phyloP scores from a whole-genome alignment of 441 rosid genomes.

The Adansonia madagascariensis region DNA sequence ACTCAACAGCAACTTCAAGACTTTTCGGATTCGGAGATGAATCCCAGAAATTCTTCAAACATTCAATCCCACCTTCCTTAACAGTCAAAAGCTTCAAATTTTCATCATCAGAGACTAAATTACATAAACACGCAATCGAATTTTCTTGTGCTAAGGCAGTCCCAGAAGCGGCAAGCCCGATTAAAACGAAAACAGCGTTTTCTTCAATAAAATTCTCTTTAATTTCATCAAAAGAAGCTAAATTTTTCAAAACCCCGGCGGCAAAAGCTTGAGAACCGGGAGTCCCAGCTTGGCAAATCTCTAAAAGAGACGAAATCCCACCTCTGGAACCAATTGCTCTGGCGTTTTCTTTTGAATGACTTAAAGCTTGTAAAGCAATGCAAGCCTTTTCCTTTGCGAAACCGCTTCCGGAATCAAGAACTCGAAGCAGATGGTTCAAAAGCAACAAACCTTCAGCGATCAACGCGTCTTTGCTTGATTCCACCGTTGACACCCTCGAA shows the following conservation, averaged over 20 bases:
- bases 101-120: not conserved
- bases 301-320: conserved; percentile 11
- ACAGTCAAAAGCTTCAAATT: not conserved
- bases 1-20: conserved; percentile 6
- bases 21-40: not conserved
- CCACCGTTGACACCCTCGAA: conserved; percentile 70
- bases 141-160: not conserved
- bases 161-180: not conserved
- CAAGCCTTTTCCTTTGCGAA: not conserved
- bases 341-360: not conserved
- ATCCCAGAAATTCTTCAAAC: conserved; percentile 10
- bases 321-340: not conserved
- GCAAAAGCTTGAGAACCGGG: conserved; percentile 5
- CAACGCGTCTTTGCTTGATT: conserved; percentile 74
- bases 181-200: not conserved
- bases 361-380: not conserved
- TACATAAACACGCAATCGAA: conserved; percentile 1
- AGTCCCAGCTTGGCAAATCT: not conserved
- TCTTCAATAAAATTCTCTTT: not conserved
- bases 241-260: not conserved
- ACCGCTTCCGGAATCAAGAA: not conserved
- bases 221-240: not conserved
- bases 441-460: conserved; percentile 53
- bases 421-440: not conserved
- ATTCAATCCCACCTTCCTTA: conserved; percentile 12